Conservation (phyloP, 495 filamentous ascomycete genomes). For the Daldinia childiae region DNA sequence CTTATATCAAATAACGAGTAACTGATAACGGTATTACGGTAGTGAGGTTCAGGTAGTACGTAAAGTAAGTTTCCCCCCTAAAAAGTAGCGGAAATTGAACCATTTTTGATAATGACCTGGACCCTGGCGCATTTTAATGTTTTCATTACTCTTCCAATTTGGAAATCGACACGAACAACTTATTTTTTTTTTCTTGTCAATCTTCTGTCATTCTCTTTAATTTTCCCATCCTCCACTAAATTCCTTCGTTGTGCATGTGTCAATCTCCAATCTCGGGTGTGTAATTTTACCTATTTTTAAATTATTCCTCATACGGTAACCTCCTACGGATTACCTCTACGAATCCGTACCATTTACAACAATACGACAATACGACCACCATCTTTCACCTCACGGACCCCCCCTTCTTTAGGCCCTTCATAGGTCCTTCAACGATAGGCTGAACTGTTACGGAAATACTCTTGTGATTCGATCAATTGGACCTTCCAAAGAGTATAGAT, state of each 20-base stretch:
- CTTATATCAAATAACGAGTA: background rate
- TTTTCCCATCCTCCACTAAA: conserved; percentile 6
- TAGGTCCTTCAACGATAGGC: background rate
- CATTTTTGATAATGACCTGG: conserved; percentile 23
- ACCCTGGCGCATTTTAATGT: conserved; percentile 36
- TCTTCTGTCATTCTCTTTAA: conserved; percentile 17
- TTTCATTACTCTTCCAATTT: conserved; percentile 41
- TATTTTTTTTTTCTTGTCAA: conserved; percentile 28
- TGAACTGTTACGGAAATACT: background rate
- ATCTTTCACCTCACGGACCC: background rate
- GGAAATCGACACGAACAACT: conserved; percentile 31
- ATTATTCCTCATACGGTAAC: conserved; percentile 7
- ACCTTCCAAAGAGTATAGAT: background rate
- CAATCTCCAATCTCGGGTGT: conserved; percentile 39
- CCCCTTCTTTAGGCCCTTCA: background rate
- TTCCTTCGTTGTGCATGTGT: conserved; percentile 25
- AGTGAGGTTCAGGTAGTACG: conserved; percentile 2
- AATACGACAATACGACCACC: background rate
- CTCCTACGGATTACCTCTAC: too few species aligned
- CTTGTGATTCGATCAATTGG: conserved; percentile 10
- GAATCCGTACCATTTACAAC: background rate
- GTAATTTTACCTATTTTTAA: conserved; percentile 32
- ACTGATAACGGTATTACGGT: background rate
- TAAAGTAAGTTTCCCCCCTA: background rate
- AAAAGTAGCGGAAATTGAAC: conserved; percentile 35